Percentiles rank a stretch among this genome's conserved stretches.
These are phyloP conservation scores for Moringa oleifera DNA, from an alignment of 345 rosid genomes.

Conservation along the genomic window DNA sequence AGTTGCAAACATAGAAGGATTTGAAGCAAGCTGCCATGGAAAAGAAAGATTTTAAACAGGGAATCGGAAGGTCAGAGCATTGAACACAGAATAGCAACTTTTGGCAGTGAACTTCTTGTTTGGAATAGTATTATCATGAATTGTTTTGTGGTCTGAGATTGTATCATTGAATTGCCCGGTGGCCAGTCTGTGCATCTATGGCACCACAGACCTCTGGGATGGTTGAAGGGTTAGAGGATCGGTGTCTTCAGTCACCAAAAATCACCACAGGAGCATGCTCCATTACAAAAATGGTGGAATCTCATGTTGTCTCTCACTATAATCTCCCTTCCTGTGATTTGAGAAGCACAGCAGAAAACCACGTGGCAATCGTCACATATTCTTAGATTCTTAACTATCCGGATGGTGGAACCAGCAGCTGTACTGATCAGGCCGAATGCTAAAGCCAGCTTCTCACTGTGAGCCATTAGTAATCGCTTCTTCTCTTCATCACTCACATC, in stretches of 20 bases:
- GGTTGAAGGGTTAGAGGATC: not conserved
- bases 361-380: slow-evolving; percentile 76
- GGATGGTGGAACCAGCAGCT: slow-evolving; percentile 30
- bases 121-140: no score
- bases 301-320: slow-evolving; percentile 66
- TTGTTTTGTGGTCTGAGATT: no score
- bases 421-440: slow-evolving; percentile 55
- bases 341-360: slow-evolving; percentile 53
- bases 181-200: no score
- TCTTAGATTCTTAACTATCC: slow-evolving; percentile 69
- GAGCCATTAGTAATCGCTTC: slow-evolving; percentile 42
- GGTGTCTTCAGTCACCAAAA: slow-evolving; percentile 49
- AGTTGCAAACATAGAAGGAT: no score
- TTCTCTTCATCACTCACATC: slow-evolving; percentile 49
- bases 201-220: not conserved
- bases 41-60: no score
- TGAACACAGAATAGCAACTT: no score
- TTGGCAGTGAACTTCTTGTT: no score
- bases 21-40: no score
- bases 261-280: slow-evolving; percentile 65
- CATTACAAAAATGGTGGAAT: slow-evolving; percentile 68
- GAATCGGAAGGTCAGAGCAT: no score
- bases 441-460: slow-evolving; percentile 73
- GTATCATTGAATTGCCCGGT: no score
- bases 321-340: slow-evolving; percentile 45